A percentile compares a stretch with the other conserved stretches of the same genome.
Evolutionary conservation across 2,329 filamentous ascomycete genomes (phyloP).

Genomic region (Apiospora saccharicola): DNA sequence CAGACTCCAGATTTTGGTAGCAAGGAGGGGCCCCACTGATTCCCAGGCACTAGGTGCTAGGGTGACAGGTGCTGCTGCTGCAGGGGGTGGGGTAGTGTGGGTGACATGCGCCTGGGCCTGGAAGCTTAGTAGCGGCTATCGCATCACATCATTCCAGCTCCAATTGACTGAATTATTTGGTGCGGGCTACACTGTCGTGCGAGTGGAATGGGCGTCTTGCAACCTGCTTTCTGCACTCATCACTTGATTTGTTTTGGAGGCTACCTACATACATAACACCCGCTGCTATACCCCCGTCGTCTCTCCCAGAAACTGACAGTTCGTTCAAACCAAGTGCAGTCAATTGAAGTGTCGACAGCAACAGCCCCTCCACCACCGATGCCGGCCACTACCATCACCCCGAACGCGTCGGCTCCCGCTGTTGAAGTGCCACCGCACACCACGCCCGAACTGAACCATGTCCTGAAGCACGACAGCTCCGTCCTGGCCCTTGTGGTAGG

Average conservation of each 20-base stretch:
- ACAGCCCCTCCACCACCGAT: slow-evolving; percentile 15
- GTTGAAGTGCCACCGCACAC: slow-evolving; percentile 21
- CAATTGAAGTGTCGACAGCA: background rate
- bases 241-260: background rate
- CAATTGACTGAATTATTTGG: background rate
- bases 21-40: slow-evolving; percentile 23
- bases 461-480: slow-evolving; percentile 77
- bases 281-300: background rate
- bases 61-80: background rate
- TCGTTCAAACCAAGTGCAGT: background rate
- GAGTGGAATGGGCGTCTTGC: background rate
- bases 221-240: background rate
- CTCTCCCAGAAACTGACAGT: background rate
- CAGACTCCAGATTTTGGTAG: slow-evolving; percentile 9
- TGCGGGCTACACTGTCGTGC: background rate
- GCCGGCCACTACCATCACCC: background rate
- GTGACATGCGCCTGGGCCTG: background rate
- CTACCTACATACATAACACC: background rate
- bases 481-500: slow-evolving; percentile 86
- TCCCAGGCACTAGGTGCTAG: slow-evolving; percentile 15
- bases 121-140: background rate
- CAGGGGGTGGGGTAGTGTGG: background rate
- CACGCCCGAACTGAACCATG: slow-evolving; percentile 73
- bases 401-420: slow-evolving; percentile 2
- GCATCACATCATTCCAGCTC: background rate